Conservation (phyloP, 352 stramenopile genomes). For the Saprolegnia parasitica region DNA sequence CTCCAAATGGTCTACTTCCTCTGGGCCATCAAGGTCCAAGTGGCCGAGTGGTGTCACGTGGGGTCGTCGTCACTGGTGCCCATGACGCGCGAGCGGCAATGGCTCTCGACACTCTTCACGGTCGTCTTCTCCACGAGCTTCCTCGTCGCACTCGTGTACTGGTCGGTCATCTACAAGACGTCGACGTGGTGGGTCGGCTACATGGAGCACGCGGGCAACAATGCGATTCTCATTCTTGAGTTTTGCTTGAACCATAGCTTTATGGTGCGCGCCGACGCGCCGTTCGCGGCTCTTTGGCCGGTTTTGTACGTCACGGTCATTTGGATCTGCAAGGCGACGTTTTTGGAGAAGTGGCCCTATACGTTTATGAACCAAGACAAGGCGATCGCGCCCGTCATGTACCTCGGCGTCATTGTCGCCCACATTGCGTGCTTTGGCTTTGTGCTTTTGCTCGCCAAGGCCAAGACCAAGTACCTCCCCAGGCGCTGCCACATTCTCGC, state of each 20-base stretch:
- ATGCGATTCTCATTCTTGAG: conserved; percentile 17
- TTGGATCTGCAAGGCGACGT: conserved; percentile 10
- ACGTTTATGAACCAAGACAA: conserved; percentile 14
- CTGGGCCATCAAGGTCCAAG: conserved; percentile 8
- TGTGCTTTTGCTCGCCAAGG: neutral
- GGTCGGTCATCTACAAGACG: conserved; percentile 12
- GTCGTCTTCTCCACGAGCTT: conserved; percentile 24
- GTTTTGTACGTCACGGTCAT: conserved; percentile 1
- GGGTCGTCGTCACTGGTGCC: neutral
- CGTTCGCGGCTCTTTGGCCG: neutral
- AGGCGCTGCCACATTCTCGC: neutral
- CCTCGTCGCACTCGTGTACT: conserved; percentile 22
- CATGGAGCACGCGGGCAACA: conserved; percentile 21
- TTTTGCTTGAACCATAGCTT: conserved; percentile 7
- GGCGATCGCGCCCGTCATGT: neutral
- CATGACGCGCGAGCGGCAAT: neutral
- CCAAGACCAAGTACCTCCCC: neutral
- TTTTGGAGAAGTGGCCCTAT: neutral
- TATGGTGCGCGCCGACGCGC: neutral
- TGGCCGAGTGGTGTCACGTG: neutral
- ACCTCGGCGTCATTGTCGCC: neutral
- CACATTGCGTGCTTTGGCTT: conserved; percentile 7
- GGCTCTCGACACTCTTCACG: conserved; percentile 15
- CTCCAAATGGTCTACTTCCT: conserved; percentile 21
- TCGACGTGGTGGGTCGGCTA: conserved; percentile 8